Percentiles rank a stretch among this genome's conserved stretches.
Evolutionary conservation across 768 basidiomycete species (phyloP).

Genomic region (Boletus speciosus): DNA sequence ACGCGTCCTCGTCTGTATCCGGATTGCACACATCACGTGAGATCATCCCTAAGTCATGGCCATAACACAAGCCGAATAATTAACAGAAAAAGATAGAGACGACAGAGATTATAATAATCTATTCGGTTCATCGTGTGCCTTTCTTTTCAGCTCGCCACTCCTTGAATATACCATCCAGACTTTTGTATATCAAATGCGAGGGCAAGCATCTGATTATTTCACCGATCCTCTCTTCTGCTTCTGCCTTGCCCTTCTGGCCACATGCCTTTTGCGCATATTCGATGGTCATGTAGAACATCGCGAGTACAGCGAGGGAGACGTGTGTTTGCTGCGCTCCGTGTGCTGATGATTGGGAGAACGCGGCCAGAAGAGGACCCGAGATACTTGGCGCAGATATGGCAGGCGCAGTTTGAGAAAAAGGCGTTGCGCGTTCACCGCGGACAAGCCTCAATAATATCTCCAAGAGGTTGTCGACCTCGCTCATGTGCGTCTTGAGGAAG

Average conservation of each 20-base stretch:
- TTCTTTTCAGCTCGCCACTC: conserved; percentile 88
- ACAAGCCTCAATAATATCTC: conserved; percentile 92
- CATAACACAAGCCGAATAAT: background rate
- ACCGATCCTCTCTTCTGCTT: conserved; percentile 73
- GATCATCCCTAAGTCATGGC: background rate
- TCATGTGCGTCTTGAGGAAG: conserved; percentile 87
- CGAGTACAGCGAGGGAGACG: conserved; percentile 88
- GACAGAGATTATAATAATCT: conserved; percentile 3
- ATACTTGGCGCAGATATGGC: conserved; percentile 59
- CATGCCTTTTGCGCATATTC: conserved; percentile 76
- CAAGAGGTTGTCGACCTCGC: conserved; percentile 81
- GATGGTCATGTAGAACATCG: conserved; percentile 80
- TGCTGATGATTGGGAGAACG: conserved; percentile 69
- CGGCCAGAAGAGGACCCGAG: conserved; percentile 67
- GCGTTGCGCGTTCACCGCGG: conserved; percentile 78
- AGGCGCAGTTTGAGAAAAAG: conserved; percentile 61
- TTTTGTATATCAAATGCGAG: conserved; percentile 82
- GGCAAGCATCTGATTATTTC: conserved; percentile 92
- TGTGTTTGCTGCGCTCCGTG: conserved; percentile 91
- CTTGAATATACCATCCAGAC: conserved; percentile 91
- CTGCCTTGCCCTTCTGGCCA: conserved; percentile 62
- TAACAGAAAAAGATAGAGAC: conserved; percentile 4
- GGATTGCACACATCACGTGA: conserved; percentile 24
- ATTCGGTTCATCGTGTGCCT: conserved; percentile 43
- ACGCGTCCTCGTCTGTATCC: conserved; percentile 32